Evolutionary conservation across 805 yeast species (phyloP), one percentile per base, ranked within the genome.

Genomic region (Pichia rugopelliculosa): DNA sequence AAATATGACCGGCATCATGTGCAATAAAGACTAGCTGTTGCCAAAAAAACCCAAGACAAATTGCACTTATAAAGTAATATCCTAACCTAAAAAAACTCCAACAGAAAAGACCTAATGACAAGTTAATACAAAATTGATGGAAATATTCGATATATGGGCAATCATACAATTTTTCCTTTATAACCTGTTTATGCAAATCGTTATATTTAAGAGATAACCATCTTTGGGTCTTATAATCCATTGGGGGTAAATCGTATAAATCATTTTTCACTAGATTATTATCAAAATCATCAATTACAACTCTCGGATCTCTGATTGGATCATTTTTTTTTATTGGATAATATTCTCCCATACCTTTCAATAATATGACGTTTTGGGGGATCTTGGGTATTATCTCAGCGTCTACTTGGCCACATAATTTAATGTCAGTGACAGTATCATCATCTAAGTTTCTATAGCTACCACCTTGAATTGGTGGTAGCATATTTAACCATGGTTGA

Each of bases 381-480:
- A 80, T 72, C 44, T 69, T 69, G 0, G 87, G 81, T n/a, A 42
- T 53, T 13, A 80, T 75, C 4, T 58, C 53, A 0, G 66, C 75
- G 1, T 62, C 60, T 21, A 73, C 70, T 46, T 62, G 69, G 2
- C 84, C 84, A 2, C 68, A 61, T 49, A 66, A 47, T 13, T 39
- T 46, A 7, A 12, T 39, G 10, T 41, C 50, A 1, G 26, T 10
- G 34, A 34, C 26, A 23, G 17, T 8, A 23, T 61, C 66, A 3
- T 39, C 42, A 8, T 39, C 39, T 17, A 61, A 46, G 1, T 62
- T 56, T 20, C 69, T 58, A 58, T 68, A 80, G 22, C 48, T 51
- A 1, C 87, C 96, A 13, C 96, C 95, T 65, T 87, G 96, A 53
- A 88, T 86, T 1, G 96, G 96, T 4, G 96, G 96, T 30, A 85